phyloP scores from a whole-genome alignment of 2,329 filamentous ascomycete genomes.

The Arthrobotrys conoides region DNA sequence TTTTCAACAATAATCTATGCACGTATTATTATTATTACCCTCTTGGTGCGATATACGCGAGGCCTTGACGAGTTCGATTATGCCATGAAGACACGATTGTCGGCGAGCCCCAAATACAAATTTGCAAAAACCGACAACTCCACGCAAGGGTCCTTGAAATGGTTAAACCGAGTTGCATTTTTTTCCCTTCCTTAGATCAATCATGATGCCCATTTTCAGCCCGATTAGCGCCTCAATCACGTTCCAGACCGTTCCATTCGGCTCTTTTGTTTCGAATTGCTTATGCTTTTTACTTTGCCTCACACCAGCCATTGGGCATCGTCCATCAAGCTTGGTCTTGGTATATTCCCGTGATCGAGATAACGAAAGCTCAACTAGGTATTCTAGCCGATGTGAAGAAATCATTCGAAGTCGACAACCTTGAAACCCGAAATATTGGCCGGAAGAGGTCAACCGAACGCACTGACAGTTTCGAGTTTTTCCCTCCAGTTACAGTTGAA shows the following conservation, averaged over 20 bases:
- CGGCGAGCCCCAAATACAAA: too few species aligned
- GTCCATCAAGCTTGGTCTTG: slow-evolving; percentile 18
- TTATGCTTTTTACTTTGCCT: slow-evolving; percentile 13
- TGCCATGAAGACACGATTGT: slow-evolving; percentile 1
- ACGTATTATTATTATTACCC: slow-evolving; percentile 4
- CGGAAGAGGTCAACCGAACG: slow-evolving; percentile 25
- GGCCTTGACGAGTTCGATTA: background rate
- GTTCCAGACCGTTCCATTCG: slow-evolving; percentile 51
- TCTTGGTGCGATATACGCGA: slow-evolving; percentile 3
- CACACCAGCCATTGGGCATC: slow-evolving; percentile 8
- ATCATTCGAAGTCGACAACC: background rate
- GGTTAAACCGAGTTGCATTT: slow-evolving; percentile 42
- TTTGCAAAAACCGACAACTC: slow-evolving; percentile 7
- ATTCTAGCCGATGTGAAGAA: slow-evolving; percentile 26
- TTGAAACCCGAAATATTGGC: slow-evolving; percentile 3
- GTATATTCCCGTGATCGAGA: slow-evolving; percentile 47
- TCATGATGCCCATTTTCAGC: slow-evolving; percentile 28
- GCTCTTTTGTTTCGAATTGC: slow-evolving; percentile 39
- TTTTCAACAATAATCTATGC: slow-evolving; percentile 24
- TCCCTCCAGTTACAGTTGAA: slow-evolving; percentile 35
- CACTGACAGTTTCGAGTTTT: background rate
- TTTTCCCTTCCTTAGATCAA: slow-evolving; percentile 4
- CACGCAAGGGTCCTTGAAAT: slow-evolving; percentile 15
- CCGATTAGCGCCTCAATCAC: slow-evolving; percentile 30
- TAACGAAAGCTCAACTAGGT: slow-evolving; percentile 14